Evolutionary conservation across 2,329 filamentous ascomycete genomes (phyloP).

Genomic region (Aspergillus transmontanensis): DNA sequence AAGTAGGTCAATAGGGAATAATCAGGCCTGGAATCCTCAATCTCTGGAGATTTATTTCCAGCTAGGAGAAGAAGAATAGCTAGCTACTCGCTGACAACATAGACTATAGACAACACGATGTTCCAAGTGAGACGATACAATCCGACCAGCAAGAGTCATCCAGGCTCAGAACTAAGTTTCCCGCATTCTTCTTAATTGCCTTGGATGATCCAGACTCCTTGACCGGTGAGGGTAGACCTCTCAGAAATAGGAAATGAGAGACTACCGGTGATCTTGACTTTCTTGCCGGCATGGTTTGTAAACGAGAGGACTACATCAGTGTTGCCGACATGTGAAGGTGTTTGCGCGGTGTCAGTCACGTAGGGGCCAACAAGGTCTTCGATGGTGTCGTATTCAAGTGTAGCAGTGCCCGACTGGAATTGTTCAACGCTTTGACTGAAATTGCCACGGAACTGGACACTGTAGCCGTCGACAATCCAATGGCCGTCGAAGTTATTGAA

Average conservation of each 20-base stretch:
- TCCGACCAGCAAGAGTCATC: no score
- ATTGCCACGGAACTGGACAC: background rate
- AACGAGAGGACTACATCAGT: background rate
- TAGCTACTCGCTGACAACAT: no score
- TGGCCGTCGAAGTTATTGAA: background rate
- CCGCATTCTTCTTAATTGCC: rapidly evolving
- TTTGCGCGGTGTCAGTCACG: background rate
- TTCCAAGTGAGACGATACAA: no score
- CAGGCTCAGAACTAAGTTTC: no score
- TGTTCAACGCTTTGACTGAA: background rate
- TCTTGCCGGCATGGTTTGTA: rapidly evolving
- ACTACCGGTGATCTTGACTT: background rate
- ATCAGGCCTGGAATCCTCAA: no score
- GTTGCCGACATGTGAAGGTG: background rate
- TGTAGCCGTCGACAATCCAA: background rate
- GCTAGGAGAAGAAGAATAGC: no score
- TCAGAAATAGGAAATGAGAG: background rate
- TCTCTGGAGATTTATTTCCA: no score
- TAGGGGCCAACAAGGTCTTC: background rate
- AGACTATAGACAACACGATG: no score
- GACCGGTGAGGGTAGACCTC: background rate
- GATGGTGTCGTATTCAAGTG: background rate
- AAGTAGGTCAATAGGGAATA: no score
- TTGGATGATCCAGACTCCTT: background rate
- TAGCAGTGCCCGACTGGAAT: background rate